Evolutionary conservation across 78 protist genomes (phyloP).

Genomic region (Pigoraptor vietnamica): DNA sequence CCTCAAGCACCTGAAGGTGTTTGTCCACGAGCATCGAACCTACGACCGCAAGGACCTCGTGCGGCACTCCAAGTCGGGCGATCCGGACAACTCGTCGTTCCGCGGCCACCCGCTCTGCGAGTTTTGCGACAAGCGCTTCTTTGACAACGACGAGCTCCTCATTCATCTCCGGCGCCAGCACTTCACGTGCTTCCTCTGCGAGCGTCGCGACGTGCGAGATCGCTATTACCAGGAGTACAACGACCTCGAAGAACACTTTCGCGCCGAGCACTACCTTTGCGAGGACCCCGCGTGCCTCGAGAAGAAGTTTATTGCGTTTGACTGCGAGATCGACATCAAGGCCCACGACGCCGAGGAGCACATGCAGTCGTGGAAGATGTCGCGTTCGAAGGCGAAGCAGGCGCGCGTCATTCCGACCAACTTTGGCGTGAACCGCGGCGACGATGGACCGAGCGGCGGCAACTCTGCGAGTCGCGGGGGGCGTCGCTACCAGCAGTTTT

Average conservation of each 20-base stretch:
- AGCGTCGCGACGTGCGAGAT: background rate
- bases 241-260: background rate
- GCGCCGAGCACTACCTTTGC: background rate
- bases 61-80: background rate
- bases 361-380: background rate
- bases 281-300: background rate
- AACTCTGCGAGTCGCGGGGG: background rate
- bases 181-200: background rate
- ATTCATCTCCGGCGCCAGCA: background rate
- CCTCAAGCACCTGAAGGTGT: background rate
- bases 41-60: background rate
- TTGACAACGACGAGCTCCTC: background rate
- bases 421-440: background rate
- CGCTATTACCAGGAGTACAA: background rate
- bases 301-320: background rate
- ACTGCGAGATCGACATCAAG: background rate
- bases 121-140: background rate
- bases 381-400: background rate
- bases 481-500: background rate
- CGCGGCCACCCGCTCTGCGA: background rate
- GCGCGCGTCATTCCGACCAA: background rate
- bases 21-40: background rate
- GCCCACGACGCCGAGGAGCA: background rate
- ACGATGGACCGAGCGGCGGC: background rate
- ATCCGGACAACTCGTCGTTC: background rate